Base-by-base conservation (phyloP, 192 early-diverging fungal genomes). In the Coemansia furcata region DNA sequence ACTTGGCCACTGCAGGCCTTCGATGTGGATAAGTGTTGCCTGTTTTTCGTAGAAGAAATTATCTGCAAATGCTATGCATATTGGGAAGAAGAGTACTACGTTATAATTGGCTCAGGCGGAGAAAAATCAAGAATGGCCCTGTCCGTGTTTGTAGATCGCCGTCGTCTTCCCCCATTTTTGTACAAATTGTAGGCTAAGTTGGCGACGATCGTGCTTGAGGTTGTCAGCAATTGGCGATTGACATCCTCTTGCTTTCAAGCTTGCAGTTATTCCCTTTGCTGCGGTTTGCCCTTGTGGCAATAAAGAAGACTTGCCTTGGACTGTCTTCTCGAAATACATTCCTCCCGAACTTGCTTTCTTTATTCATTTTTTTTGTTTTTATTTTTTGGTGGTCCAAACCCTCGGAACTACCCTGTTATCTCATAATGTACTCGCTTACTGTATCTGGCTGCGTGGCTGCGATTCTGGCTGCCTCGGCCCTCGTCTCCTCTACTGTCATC, bases 221-320 rank as follows among this genome's bases (percentile, higher is more conserved):
- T 32, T 57, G 54, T 57, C 54, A 33, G 54, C 30, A 30, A 17
- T 44, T 42, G 26, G 50, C 26, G 26, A 12, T 54, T 54, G 50
- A 54, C 50, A 35, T 49, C 10, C 60, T 63, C 26, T 71, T 42
- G 40, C 40, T 42, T 42, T 42, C 40, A 42, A 15, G 65, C 36
- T 82, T 68, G 12, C 69, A 73, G 44, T 76, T 68, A 29, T 32
- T 44, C 30, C 66, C 71, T 33, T 73, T 76, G 57, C 76, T 85
- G 33, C 66, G 66, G 75, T 29, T 84, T 84, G 62, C 78, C 78
- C 94, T 62, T 93, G 83, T 12, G 82, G 83, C 33, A 89, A 29
- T 32, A 29, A n/a, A 6, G 23, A 30, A 46, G 44, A 42, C 39
- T 23, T 23, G 37, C 39, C 3, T 55, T 46, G 43, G 29, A 60